Percentiles rank a stretch among this genome's conserved stretches.
Conservation (phyloP, 177 flowering plant genomes). For the Vitis hybrid region DNA sequence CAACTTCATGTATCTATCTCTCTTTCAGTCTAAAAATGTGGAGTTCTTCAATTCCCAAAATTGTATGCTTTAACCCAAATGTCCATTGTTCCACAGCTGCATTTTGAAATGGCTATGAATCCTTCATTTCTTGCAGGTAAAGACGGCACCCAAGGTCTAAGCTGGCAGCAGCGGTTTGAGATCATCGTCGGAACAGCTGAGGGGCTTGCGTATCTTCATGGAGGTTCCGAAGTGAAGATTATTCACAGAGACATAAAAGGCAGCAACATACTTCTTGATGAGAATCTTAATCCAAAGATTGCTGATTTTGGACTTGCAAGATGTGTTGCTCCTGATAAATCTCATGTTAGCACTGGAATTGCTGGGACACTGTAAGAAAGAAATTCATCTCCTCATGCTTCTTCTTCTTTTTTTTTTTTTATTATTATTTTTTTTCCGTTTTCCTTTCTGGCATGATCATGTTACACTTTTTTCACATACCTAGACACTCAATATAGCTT, state of each 20-base stretch:
- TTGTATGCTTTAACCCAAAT: too few species aligned
- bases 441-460: too few species aligned
- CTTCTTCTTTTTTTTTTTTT: background rate
- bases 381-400: background rate
- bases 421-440: too few species aligned
- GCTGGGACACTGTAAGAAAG: slow-evolving; percentile 57
- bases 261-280: slow-evolving; percentile 56
- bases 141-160: slow-evolving; percentile 26
- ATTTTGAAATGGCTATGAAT: background rate
- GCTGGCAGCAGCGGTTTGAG: slow-evolving; percentile 43
- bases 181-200: slow-evolving; percentile 50
- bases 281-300: slow-evolving; percentile 47
- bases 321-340: slow-evolving; percentile 30
- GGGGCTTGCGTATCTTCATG: slow-evolving; percentile 55
- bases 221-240: slow-evolving; percentile 37
- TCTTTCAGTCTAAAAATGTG: too few species aligned
- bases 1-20: background rate
- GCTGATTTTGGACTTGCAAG: slow-evolving; percentile 62
- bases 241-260: slow-evolving; percentile 60
- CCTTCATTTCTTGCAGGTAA: slow-evolving; percentile 27
- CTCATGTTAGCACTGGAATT: slow-evolving; percentile 51
- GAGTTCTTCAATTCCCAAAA: background rate
- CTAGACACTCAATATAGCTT: too few species aligned
- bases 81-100: too few species aligned
- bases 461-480: too few species aligned